Evolutionary conservation across 73 alveolate genomes (phyloP), one percentile per base, ranked within the genome.

Genomic region (Paramecium biaurelia): DNA sequence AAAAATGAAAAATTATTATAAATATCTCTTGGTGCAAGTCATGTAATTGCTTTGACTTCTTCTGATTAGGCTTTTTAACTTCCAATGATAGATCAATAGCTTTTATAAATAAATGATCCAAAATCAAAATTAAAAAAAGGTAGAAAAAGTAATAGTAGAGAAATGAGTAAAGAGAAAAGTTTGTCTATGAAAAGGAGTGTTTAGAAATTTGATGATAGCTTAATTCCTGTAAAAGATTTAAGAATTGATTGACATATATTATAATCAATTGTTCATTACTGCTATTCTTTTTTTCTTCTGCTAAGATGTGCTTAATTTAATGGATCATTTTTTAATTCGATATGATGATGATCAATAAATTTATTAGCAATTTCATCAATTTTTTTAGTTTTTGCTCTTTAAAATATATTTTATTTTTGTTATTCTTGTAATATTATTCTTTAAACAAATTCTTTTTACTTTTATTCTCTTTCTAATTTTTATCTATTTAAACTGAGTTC

Each of bases 231-330:
- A 23, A 63, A 63, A 32, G 84, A 63, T 63, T 63, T 63, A 32
- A 63, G 84, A 63, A 63, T 63, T 63, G 84, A 63, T 63, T 63
- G 84, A 63, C 24, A 53, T 53, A 53, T 53, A 53, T 53, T 53
- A 53, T 20, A 18, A 53, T 53, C 68, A 53, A 23, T 63, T 63
- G 45, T 63, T 63, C 45, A 30, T 63, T 63, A 63, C 41, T 30
- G 84, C 45, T 11, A 26, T 26, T 26, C 84, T 63, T 63, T 15
- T 63, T 32, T 63, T 63, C 84, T 53, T 53, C 68, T 15, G 8
- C 68, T 53, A 4, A 53, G 68, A 18, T 53, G 68, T 18, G 30
- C 30, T 18, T 53, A 53, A 4, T 15, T 15, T 53, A 53, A 15
- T 18, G 30, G 30, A 53, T 63, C 84, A 63, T 30, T 30, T 63